Evolutionary conservation across 2,329 filamentous ascomycete species (phyloP), one percentile per base, ranked within the genome.

Genomic region (Fusarium succisae): DNA sequence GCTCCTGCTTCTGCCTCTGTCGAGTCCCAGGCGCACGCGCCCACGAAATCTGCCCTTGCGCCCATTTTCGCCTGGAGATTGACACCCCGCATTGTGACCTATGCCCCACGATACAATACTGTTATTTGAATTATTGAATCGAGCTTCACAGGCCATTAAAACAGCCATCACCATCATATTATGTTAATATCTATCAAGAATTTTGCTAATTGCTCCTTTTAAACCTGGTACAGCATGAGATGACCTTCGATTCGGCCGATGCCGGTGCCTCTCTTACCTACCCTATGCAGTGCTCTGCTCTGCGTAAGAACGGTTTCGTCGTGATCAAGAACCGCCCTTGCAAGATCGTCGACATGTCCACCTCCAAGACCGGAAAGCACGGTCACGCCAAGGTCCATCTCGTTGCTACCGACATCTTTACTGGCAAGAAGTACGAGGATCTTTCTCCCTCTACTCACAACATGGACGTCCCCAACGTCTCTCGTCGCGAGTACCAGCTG

Each of bases 301-400:
- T 99, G 90, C 93, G 96, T 86, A 98, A 99, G 95, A 97, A 97
- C 92, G 96, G 96, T 79, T 93, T 93, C 91, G 96, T 99, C 86
- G 92, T 96, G 86, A 98, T 99, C 89, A 99, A 99, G 93, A 88
- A 90, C 87, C 96, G 96, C 82, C 97, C 96, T 82, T 99, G 96
- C 95, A 99, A 98, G 94, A 99, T 99, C 82, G 94, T 98, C 86
- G 96, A 99, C 84, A 99, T 99, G 97, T 98, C 95, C 80, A 99
- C 96, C 89, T 99, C 96, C 86, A 99, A 99, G 95, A 99, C 96
- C 80, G 96, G 96, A 88, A 99, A 99, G 94, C 96, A 99, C 93
- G 96, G 96, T 87, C 97, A 99, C 94, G 96, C 96, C 88, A 99
- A 99, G 93, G 96, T 99, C 86, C 96, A 99, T 89, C 89, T 99